Evolutionary conservation across 2,329 filamentous ascomycete species (phyloP).

Genomic region (Pseudocercospora ulei): DNA sequence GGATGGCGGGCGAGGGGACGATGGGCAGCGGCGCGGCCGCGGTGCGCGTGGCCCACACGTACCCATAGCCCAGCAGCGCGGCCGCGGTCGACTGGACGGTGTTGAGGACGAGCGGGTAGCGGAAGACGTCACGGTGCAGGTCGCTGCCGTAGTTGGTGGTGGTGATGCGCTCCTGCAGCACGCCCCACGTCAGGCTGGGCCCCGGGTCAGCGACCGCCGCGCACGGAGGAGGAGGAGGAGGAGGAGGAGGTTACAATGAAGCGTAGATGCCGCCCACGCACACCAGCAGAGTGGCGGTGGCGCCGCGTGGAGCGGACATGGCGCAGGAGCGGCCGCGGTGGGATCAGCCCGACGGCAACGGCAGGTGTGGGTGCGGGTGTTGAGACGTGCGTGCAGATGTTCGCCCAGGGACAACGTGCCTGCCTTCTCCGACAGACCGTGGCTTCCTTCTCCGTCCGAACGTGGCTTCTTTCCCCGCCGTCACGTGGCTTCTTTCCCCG

Average conservation of each 20-base stretch:
- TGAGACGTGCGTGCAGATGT: too few relatives aligned
- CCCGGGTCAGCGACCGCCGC: constrained; percentile 7
- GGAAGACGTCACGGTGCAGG: constrained; percentile 62
- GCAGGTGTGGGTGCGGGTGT: too few relatives aligned
- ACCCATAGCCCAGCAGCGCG: constrained; percentile 68
- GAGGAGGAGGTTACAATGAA: too few relatives aligned
- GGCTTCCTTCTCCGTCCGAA: too few relatives aligned
- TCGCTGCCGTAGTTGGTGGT: constrained; percentile 71
- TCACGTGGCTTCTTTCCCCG: too few relatives aligned
- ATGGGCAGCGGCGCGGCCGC: constrained; percentile 48
- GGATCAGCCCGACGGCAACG: too few relatives aligned
- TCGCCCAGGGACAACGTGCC: too few relatives aligned
- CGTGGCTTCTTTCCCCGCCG: too few relatives aligned
- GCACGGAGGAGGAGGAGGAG: too few relatives aligned
- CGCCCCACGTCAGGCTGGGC: constrained; percentile 74
- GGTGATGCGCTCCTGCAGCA: constrained; percentile 94
- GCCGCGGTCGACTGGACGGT: constrained; percentile 90
- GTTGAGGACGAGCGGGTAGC: constrained; percentile 89
- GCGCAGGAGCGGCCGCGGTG: too few relatives aligned
- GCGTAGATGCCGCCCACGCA: constrained; percentile 94
- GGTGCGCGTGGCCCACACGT: constrained; percentile 55
- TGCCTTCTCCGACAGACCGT: too few relatives aligned
- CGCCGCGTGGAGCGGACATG: too few relatives aligned
- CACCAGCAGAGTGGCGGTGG: constrained; percentile 58
- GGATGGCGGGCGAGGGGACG: constrained; percentile 65